Base-by-base conservation (phyloP, 805 yeast species). In the Helenozyma rhizophorensis region DNA sequence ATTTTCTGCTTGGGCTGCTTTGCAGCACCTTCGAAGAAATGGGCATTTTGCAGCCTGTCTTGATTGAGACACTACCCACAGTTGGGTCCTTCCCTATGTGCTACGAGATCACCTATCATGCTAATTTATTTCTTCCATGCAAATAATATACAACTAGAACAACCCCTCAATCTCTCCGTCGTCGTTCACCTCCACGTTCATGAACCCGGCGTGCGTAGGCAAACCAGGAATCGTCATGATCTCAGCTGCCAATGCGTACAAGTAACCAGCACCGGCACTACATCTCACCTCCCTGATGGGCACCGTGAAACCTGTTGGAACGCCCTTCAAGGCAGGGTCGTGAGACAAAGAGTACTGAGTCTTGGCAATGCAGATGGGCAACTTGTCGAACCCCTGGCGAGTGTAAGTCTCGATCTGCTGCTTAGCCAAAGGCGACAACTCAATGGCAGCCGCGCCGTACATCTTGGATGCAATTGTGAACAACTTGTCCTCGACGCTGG, bases 141-240 rank as follows among this genome's bases (percentile, higher is more conserved):
- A 6, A 17, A 8, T 17, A 17, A 17, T 17, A 4, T 31, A 24
- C 30, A 29, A 26, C 11, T 69, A 89, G 57, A 89, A 89, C 57
- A 89, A 71, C 19, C 97, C 97, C 50, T 87, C 95, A 48, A 90
- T 89, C 54, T 88, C 88, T 37, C 97, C 98, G 21, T 74, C 72
- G 21, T 86, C 83, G 58, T 83, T 78, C 34, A 90, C 93, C 62
- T 90, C 98, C 38, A 90, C 96, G 54, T 89, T 85, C 96, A 90
- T 86, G 70, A 84, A 90, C 16, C 97, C 97, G 48, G 94, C 83
- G 58, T 85, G 89, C 8, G 97, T 90, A 36, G 97, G 94, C 54
- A 90, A 70, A 40, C 98, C 98, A 17, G 98, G 98, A 50, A 90
- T 89, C 17, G 98, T 90, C 81, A 83, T 88, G 52, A 90, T 90